Conservation (phyloP, 768 basidiomycete genomes). For the Leccinum barrowsii region DNA sequence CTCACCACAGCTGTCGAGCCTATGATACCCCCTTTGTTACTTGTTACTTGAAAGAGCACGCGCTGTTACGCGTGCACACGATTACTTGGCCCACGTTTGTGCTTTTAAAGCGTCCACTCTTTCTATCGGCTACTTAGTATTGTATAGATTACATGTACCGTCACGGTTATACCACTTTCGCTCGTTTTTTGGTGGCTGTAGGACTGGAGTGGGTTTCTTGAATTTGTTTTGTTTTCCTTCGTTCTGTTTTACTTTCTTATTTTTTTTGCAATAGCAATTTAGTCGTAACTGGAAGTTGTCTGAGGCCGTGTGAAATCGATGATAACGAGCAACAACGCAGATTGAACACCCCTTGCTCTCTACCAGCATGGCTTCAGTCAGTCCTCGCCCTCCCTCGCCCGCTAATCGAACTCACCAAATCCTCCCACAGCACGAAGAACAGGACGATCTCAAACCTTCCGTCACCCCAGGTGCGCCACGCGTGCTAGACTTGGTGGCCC, state of each 20-base stretch:
- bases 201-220: conserved; percentile 18
- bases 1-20: conserved; percentile 13
- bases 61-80: conserved; percentile 2
- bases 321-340: conserved; percentile 23
- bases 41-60: neutral
- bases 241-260: neutral
- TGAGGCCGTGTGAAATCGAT: conserved; percentile 63
- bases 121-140: conserved; percentile 11
- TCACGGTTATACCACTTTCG: conserved; percentile 25
- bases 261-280: conserved; percentile 26
- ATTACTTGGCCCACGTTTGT: conserved; percentile 9
- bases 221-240: conserved; percentile 1
- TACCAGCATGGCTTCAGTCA: conserved; percentile 51
- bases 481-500: conserved; percentile 4
- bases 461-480: conserved; percentile 57
- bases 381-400: conserved; percentile 20
- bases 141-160: conserved; percentile 21
- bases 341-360: conserved; percentile 15
- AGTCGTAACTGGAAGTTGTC: conserved; percentile 3
- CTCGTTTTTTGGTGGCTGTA: conserved; percentile 30
- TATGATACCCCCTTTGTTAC: conserved; percentile 20
- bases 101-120: conserved; percentile 26
- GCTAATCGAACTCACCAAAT: neutral
- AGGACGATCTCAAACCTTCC: conserved; percentile 66
- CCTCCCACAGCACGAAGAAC: conserved; percentile 50